Percentiles rank a stretch among this genome's conserved stretches.
These are phyloP conservation scores for Pilatotrama ljubarskyi DNA, from an alignment of 768 basidiomycete species.

Conservation along the genomic window DNA sequence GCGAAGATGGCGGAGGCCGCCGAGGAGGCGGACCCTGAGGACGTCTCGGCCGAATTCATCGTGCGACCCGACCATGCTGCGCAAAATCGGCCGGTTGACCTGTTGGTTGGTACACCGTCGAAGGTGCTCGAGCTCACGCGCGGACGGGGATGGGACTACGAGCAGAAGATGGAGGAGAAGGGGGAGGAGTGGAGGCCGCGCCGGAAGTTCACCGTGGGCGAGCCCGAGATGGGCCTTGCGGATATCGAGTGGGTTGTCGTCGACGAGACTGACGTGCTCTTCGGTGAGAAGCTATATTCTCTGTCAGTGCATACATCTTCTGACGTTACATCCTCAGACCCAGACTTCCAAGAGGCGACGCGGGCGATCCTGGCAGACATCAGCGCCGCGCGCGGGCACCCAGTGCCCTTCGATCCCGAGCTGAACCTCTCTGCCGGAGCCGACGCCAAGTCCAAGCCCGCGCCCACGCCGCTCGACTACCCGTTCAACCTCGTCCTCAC, in stretches of 20 bases:
- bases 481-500: conserved; percentile 83
- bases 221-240: conserved; percentile 61
- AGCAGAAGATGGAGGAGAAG: conserved; percentile 23
- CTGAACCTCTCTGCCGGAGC: conserved; percentile 11
- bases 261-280: conserved; percentile 89
- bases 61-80: conserved; percentile 16
- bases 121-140: conserved; percentile 61
- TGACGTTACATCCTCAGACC: conserved; percentile 47
- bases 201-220: conserved; percentile 44
- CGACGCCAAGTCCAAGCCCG: background rate
- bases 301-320: too few species aligned
- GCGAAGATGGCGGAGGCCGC: conserved; percentile 47
- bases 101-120: conserved; percentile 65
- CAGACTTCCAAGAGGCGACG: conserved; percentile 80
- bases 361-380: conserved; percentile 70
- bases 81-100: conserved; percentile 42
- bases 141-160: conserved; percentile 54
- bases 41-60: conserved; percentile 27
- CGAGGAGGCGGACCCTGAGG: conserved; percentile 24
- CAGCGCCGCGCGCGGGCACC: conserved; percentile 55
- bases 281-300: conserved; percentile 53
- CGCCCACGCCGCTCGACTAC: conserved; percentile 44
- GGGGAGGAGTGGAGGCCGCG: conserved; percentile 28
- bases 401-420: conserved; percentile 36
- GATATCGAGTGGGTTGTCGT: conserved; percentile 87